A percentile compares a stretch with the other conserved stretches of the same genome.
These are phyloP conservation scores for Coemansia umbellata DNA, from an alignment of 192 early-diverging fungal species.

Conservation along the genomic window DNA sequence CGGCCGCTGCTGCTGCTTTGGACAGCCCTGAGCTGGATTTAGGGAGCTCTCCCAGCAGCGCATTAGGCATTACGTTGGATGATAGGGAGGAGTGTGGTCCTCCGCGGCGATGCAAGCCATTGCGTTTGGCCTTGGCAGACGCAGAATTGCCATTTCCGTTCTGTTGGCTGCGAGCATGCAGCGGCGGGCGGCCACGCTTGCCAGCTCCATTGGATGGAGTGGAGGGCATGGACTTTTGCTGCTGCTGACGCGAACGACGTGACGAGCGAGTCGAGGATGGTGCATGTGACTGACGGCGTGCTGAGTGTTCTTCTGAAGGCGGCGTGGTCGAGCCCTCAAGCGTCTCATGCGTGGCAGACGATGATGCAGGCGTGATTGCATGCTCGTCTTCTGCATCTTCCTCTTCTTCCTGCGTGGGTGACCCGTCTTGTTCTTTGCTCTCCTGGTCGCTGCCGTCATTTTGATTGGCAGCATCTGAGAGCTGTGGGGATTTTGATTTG, in stretches of 20 bases:
- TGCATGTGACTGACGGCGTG: not conserved
- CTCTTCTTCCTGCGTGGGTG: not conserved
- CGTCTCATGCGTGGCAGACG: not conserved
- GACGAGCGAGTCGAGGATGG: not conserved
- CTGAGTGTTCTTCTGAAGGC: not conserved
- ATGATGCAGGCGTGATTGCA: not conserved
- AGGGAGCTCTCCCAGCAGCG: not conserved
- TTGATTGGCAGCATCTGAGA: not conserved
- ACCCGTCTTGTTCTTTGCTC: not conserved
- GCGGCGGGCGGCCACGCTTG: conserved; percentile 16
- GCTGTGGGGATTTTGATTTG: conserved; percentile 4
- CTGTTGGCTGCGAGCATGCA: conserved; percentile 6
- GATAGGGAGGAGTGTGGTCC: not conserved
- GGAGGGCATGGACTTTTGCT: not conserved
- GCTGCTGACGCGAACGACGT: conserved; percentile 7
- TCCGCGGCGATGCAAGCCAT: not conserved
- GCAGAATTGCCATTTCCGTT: not conserved
- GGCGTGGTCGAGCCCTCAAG: not conserved
- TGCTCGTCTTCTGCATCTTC: conserved; percentile 2
- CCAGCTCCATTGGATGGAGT: not conserved
- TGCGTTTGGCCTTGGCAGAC: not conserved
- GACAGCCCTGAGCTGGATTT: not conserved
- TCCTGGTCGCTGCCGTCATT: conserved; percentile 2
- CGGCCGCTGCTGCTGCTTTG: not conserved
- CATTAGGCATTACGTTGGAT: not conserved